A percentile compares a stretch with the other conserved stretches of the same genome.
These are phyloP conservation scores for Dictyostelium citrinum DNA, from an alignment of 78 protist genomes.

Conservation along the genomic window DNA sequence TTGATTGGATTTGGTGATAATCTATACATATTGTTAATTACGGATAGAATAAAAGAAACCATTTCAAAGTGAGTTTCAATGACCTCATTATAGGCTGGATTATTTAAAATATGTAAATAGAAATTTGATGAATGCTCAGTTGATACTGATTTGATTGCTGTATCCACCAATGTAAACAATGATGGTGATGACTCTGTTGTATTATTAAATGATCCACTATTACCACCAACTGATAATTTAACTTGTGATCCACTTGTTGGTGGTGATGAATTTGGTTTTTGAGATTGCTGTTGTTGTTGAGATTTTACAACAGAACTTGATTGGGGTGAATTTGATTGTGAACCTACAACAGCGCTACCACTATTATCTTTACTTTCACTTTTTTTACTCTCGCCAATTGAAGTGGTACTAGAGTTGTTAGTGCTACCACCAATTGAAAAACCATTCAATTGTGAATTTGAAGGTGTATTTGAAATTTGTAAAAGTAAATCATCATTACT, in stretches of 20 bases:
- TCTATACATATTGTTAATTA: conserved; percentile 51
- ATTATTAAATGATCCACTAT: not conserved
- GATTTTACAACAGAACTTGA: not conserved
- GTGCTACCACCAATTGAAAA: not conserved
- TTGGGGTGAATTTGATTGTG: not conserved
- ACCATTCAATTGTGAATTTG: not conserved
- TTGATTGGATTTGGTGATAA: conserved; percentile 53
- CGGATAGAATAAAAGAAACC: not conserved
- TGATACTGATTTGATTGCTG: conserved; percentile 11
- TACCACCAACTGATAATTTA: not conserved
- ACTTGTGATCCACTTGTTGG: not conserved
- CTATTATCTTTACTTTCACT: not conserved
- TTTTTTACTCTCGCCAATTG: not conserved
- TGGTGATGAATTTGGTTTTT: not conserved
- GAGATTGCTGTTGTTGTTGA: not conserved
- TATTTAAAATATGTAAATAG: conserved; percentile 13
- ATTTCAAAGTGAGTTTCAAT: not conserved
- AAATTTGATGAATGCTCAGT: conserved; percentile 9
- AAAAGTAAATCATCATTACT: not conserved
- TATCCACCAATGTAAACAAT: conserved; percentile 58
- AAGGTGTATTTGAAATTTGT: not conserved
- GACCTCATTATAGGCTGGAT: not conserved
- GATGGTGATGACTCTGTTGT: not conserved
- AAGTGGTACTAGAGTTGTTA: not conserved
- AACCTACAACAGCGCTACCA: not conserved